phyloP scores from a whole-genome alignment of 768 basidiomycete species.

The Phaffia tasmanica region DNA sequence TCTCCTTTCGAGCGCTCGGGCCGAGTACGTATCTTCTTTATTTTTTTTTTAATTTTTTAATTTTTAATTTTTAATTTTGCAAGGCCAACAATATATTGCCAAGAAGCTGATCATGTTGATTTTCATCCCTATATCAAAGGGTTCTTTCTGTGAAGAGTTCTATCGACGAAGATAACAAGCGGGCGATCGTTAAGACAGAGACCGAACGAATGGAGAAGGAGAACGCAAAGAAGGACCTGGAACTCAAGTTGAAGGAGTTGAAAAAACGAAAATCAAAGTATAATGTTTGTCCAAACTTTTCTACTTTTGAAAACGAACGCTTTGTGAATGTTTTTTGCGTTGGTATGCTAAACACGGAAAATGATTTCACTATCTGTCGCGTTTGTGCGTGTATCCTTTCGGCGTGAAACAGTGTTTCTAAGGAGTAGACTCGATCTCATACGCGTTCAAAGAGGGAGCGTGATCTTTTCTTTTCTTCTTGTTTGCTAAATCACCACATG shows the following conservation, averaged over 20 bases:
- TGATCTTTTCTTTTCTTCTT: neutral
- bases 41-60: too few relatives aligned
- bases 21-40: neutral
- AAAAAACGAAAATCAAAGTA: slow-evolving; percentile 81
- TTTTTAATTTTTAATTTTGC: too few relatives aligned
- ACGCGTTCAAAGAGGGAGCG: slow-evolving; percentile 7
- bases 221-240: slow-evolving; percentile 32
- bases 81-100: too few relatives aligned
- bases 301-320: neutral
- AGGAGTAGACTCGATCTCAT: neutral
- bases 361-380: neutral
- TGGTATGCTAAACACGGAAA: neutral
- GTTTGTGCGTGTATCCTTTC: neutral
- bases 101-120: too few relatives aligned
- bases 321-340: neutral
- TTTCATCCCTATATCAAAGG: neutral
- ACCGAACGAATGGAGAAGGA: slow-evolving; percentile 28
- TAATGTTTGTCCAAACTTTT: slow-evolving; percentile 28
- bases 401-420: neutral
- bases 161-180: slow-evolving; percentile 19
- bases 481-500: too few relatives aligned
- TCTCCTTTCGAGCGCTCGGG: slow-evolving; percentile 15
- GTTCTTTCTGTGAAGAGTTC: slow-evolving; percentile 16
- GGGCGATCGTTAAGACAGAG: slow-evolving; percentile 20
- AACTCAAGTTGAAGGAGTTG: slow-evolving; percentile 68